Percentiles rank a stretch among this genome's conserved stretches.
Evolutionary conservation across 257 asterid species (phyloP).

Genomic region (Solanum habrochaites): DNA sequence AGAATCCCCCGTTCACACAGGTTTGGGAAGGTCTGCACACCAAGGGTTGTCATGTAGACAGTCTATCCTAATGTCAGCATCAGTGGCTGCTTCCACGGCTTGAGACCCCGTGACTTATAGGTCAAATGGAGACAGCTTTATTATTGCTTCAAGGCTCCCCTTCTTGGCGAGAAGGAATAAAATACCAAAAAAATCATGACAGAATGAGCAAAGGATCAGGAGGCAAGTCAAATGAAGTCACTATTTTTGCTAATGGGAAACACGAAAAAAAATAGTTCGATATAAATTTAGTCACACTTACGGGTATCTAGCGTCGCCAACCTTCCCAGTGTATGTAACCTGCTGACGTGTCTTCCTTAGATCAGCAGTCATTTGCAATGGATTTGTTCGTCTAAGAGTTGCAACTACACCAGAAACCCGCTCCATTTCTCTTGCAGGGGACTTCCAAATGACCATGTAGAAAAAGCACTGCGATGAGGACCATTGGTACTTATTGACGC

Average conservation of each 20-base stretch:
- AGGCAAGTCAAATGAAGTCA: not conserved
- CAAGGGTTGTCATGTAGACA: not conserved
- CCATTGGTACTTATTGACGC: conserved; percentile 83
- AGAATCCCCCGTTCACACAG: not conserved
- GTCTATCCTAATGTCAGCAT: not conserved
- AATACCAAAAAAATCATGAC: not conserved
- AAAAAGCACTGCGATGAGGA: conserved; percentile 89
- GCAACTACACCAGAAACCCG: conserved; percentile 91
- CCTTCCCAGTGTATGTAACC: conserved; percentile 85
- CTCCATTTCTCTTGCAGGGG: conserved; percentile 81
- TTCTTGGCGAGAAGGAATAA: not conserved
- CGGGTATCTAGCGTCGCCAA: conserved; percentile 97
- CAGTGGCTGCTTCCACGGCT: not conserved
- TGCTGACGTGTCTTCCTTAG: conserved; percentile 95
- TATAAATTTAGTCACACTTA: conserved; percentile 26
- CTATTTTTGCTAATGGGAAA: not conserved
- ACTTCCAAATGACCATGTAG: conserved; percentile 91
- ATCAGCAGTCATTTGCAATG: conserved; percentile 70
- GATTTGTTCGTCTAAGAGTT: conserved; percentile 79
- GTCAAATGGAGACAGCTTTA: not conserved
- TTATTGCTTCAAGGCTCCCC: not conserved
- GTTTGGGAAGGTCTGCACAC: not conserved
- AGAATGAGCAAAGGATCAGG: not conserved
- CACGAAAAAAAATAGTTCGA: not conserved
- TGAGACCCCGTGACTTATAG: not conserved